Base-by-base conservation (phyloP, 225 moss, liverwort and hornwort species). In the Physcomitrium patens region DNA sequence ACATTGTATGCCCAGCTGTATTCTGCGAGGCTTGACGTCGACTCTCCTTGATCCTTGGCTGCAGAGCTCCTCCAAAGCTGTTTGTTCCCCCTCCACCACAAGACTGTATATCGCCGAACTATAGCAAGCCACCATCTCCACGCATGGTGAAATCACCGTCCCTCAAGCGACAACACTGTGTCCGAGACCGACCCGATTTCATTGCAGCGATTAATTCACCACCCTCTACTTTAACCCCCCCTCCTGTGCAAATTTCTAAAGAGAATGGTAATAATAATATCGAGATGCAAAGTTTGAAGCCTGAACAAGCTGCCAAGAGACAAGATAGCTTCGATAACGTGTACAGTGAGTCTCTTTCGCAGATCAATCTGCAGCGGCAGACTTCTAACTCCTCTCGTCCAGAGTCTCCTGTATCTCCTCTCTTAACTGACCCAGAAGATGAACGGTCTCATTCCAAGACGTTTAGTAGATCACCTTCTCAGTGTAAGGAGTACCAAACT, bases 401-500 rank as follows among this genome's bases (percentile, higher is more conserved):
- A 50, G 89, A 89, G 78, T 89, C 89, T 64, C 89, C 89, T 80
- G 48, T 85, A 17, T 89, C 89, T 69, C 89, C 89, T 76, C 87
- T 89, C 47, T 74, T 89, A 63, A 83, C 84, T 52, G 89, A 89
- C 73, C 84, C 84, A 46, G 82, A 83, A 61, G 82, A 82, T 74
- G 89, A 89, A 60, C 87, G 89, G 66, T 89, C 89, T 45, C 89
- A 89, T 73, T 89, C 89, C 52, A 89, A 86, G 78, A 87, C 82
- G 37, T 89, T 87, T 64, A 87, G 86, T 78, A 78, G 87, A 67
- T 82, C 87, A 12, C 80, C 82, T 77, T 84, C 89, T 31, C 81
- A 85, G 53, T 84, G 65, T 71, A 81, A 76, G 72, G 79, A 76
- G 37, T 68, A 67, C 43, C 72, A 80, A 37, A 54, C 51, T 23